These are phyloP conservation scores for Selenicereus undatus DNA, from an alignment of 148 eudicot genomes.

Conservation along the genomic window DNA sequence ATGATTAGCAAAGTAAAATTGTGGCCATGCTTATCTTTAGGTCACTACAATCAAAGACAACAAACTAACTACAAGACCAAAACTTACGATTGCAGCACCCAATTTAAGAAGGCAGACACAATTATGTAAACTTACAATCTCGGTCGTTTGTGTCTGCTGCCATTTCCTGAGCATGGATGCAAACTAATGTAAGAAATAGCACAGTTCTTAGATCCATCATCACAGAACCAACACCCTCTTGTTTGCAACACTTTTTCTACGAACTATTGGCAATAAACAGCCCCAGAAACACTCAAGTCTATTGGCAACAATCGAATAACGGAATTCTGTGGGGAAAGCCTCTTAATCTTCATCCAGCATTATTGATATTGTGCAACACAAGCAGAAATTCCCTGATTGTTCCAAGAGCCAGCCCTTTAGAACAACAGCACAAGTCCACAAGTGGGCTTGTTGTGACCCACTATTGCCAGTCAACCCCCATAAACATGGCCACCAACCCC, in stretches of 20 bases:
- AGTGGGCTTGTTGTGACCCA: not conserved
- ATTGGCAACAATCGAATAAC: not conserved
- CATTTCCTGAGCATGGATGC: slow-evolving; percentile 22
- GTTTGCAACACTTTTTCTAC: not conserved
- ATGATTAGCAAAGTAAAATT: too few species aligned
- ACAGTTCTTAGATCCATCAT: slow-evolving; percentile 32
- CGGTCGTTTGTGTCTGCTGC: slow-evolving; percentile 32
- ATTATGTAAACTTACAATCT: slow-evolving; percentile 42
- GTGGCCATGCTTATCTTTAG: not conserved
- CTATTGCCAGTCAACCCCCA: not conserved
- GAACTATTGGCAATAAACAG: not conserved
- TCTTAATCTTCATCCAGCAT: not conserved
- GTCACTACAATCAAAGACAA: not conserved
- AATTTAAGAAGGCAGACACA: not conserved
- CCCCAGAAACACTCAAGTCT: not conserved
- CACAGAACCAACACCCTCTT: slow-evolving; percentile 22
- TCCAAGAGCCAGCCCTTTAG: not conserved
- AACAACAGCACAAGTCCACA: slow-evolving; percentile 11
- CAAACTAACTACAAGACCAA: not conserved
- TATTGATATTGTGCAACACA: not conserved
- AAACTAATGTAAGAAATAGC: slow-evolving; percentile 33
- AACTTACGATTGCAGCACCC: not conserved
- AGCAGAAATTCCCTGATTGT: not conserved
- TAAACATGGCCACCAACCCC: not conserved
- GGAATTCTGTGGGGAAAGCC: not conserved